These are phyloP conservation scores for Candolleomyces aberdarensis DNA, from an alignment of 768 basidiomycete species.

Conservation along the genomic window DNA sequence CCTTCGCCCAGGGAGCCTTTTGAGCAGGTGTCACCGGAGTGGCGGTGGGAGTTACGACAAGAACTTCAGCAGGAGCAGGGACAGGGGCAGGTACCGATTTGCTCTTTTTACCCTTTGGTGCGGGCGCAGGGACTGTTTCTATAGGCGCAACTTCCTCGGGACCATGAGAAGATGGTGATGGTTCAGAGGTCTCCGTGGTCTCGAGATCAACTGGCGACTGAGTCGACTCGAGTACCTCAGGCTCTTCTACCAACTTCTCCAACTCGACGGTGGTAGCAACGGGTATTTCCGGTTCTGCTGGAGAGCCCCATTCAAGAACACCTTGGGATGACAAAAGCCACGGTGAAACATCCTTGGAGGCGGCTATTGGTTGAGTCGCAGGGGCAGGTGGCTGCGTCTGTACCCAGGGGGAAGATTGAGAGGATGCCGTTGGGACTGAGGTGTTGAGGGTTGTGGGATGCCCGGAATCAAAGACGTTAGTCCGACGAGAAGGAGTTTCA, in stretches of 20 bases:
- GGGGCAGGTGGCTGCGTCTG: slow-evolving; percentile 24
- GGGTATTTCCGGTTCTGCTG: neutral
- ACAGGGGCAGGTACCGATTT: neutral
- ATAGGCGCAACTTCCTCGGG: slow-evolving; percentile 15
- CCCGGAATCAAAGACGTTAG: slow-evolving; percentile 40
- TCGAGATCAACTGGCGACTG: no score
- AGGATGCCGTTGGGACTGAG: slow-evolving; percentile 17
- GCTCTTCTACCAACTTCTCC: neutral
- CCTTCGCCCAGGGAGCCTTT: slow-evolving; percentile 13
- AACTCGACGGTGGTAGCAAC: neutral
- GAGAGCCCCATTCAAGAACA: slow-evolving; percentile 42
- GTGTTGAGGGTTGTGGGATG: slow-evolving; percentile 42
- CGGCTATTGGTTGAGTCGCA: slow-evolving; percentile 11
- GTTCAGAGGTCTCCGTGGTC: neutral
- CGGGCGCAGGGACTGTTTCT: slow-evolving; percentile 13
- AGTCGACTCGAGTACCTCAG: neutral
- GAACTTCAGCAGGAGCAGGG: slow-evolving; percentile 10
- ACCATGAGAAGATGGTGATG: neutral
- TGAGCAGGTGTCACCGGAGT: slow-evolving; percentile 4
- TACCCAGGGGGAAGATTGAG: slow-evolving; percentile 37
- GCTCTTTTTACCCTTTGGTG: slow-evolving; percentile 6
- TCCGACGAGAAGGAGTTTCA: slow-evolving; percentile 26
- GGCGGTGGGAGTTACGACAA: neutral
- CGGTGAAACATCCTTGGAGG: slow-evolving; percentile 44
- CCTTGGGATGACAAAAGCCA: slow-evolving; percentile 53